Conservation (phyloP, 2,329 filamentous ascomycete species). For the Emmonsiellopsis sp. region DNA sequence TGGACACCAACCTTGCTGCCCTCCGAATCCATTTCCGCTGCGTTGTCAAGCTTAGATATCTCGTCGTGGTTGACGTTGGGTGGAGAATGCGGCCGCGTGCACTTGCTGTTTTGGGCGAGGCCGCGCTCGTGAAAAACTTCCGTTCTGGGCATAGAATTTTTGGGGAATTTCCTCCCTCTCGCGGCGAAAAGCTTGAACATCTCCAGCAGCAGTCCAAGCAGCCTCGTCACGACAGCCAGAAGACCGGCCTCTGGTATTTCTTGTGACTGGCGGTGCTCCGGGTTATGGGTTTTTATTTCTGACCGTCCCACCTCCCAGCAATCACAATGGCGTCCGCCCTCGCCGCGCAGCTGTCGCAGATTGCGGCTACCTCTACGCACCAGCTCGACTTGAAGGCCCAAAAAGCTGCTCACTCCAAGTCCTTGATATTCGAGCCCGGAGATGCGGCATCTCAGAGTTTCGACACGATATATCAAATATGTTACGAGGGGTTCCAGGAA, state of each 20-base stretch:
- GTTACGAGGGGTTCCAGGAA: constrained; percentile 82
- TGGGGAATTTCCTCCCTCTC: constrained; percentile 15
- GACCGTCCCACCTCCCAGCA: background rate
- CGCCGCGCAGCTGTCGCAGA: constrained; percentile 85
- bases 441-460: constrained; percentile 83
- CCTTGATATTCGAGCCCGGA: constrained; percentile 81
- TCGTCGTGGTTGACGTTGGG: constrained; percentile 6
- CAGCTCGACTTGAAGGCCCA: constrained; percentile 89
- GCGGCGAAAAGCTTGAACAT: background rate
- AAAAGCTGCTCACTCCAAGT: constrained; percentile 85
- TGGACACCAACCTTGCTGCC: constrained; percentile 25
- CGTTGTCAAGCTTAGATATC: constrained; percentile 11
- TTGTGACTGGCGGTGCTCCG: background rate
- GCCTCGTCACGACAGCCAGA: background rate
- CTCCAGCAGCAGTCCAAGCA: background rate
- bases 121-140: constrained; percentile 19
- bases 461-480: constrained; percentile 78
- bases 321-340: constrained; percentile 70
- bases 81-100: constrained; percentile 8
- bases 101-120: constrained; percentile 12
- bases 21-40: constrained; percentile 28
- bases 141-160: constrained; percentile 9
- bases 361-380: constrained; percentile 81
- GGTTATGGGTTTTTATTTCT: background rate
- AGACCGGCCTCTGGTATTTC: background rate